These are phyloP conservation scores for Tulasnella calospora DNA, from an alignment of 768 basidiomycete species.

Conservation along the genomic window DNA sequence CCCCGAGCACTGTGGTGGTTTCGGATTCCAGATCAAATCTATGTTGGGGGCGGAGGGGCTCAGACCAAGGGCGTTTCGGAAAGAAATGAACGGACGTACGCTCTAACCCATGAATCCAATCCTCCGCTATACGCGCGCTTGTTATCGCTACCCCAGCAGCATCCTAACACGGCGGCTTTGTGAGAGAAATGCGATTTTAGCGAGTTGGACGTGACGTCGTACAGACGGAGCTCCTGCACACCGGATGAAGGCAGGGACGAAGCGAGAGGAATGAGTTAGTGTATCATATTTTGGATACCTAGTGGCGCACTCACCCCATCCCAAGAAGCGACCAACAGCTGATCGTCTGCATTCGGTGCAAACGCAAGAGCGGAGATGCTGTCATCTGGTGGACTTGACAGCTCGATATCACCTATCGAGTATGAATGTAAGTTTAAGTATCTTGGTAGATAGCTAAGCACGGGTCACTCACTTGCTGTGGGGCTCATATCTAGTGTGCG, in stretches of 20 bases:
- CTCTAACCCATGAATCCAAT: constrained; percentile 73
- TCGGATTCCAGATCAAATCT: constrained; percentile 77
- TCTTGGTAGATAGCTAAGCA: neutral
- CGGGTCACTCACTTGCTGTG: neutral
- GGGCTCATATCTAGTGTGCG: neutral
- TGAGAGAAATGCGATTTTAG: constrained; percentile 81
- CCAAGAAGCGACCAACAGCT: constrained; percentile 84
- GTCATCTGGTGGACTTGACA: constrained; percentile 64
- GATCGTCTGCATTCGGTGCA: constrained; percentile 72
- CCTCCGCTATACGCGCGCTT: constrained; percentile 78
- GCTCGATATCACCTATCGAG: constrained; percentile 13
- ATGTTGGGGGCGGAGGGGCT: neutral
- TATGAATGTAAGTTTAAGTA: neutral
- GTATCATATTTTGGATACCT: neutral
- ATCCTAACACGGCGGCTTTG: constrained; percentile 81
- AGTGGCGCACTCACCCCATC: constrained; percentile 55
- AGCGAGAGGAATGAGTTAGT: constrained; percentile 33
- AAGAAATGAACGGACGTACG: constrained; percentile 48
- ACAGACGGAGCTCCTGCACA: constrained; percentile 54
- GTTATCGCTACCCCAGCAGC: constrained; percentile 60
- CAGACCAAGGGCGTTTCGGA: neutral
- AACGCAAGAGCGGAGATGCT: constrained; percentile 76
- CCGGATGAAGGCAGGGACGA: constrained; percentile 38
- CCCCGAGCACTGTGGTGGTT: constrained; percentile 68
- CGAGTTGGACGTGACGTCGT: constrained; percentile 54